A percentile compares a stretch with the other conserved stretches of the same genome.
phyloP scores from a whole-genome alignment of 257 asterid species.

The Misopates orontium region DNA sequence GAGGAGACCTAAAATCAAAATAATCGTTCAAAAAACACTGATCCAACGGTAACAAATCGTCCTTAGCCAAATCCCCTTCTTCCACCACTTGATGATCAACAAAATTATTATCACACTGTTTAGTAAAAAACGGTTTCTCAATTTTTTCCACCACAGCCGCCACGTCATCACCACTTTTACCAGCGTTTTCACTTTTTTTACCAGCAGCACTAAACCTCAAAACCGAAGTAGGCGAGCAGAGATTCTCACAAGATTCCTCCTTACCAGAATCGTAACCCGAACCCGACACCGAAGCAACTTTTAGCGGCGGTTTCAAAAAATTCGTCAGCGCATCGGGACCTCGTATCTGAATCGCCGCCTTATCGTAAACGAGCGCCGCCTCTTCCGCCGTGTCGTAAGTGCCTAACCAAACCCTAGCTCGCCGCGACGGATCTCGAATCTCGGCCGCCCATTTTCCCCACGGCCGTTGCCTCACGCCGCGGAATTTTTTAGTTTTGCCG shows the following conservation, averaged over 20 bases:
- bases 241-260: conserved; percentile 30
- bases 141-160: conserved; percentile 8
- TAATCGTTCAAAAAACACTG: conserved; percentile 33
- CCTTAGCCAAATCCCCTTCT: conserved; percentile 18
- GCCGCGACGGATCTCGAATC: conserved; percentile 63
- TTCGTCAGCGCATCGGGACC: conserved; percentile 64
- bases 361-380: conserved; percentile 72
- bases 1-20: conserved; percentile 38
- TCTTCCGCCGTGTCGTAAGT: conserved; percentile 75
- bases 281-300: conserved; percentile 16
- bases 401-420: conserved; percentile 68
- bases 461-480: conserved; percentile 78
- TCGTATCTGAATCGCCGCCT: conserved; percentile 55
- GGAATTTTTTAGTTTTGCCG: conserved; percentile 42
- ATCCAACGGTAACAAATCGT: conserved; percentile 44
- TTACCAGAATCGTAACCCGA: conserved; percentile 40
- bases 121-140: neutral
- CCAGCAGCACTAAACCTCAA: conserved; percentile 22
- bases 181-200: neutral
- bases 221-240: conserved; percentile 63
- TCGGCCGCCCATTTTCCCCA: conserved; percentile 96
- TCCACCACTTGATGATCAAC: no score
- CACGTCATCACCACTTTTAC: neutral
- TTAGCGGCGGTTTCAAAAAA: conserved; percentile 39
- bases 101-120: neutral